Conservation (phyloP, 192 early-diverging fungal genomes). For the Backusella circina region DNA sequence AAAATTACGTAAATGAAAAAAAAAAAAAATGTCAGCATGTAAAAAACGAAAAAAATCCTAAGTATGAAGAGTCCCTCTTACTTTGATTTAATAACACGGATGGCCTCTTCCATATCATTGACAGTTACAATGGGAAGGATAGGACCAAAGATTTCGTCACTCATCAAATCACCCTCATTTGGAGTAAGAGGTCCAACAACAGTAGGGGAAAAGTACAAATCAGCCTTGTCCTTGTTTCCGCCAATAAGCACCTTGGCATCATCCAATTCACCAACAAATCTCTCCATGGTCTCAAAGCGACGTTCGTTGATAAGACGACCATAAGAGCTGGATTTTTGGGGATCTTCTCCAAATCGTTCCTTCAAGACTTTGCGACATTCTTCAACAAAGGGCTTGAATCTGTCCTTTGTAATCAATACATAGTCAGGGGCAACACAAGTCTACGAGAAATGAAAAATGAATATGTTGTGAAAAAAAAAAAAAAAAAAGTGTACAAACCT, state of each 20-base stretch:
- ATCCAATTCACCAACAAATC: slow-evolving; percentile 40
- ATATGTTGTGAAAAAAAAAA: background rate
- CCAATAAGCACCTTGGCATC: slow-evolving; percentile 40
- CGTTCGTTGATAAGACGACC: slow-evolving; percentile 69
- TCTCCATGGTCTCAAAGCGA: slow-evolving; percentile 66
- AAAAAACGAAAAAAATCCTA: slow-evolving; percentile 19
- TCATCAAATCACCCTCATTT: slow-evolving; percentile 38
- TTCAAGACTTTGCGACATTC: slow-evolving; percentile 44
- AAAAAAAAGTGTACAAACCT: slow-evolving; percentile 37
- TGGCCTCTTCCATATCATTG: slow-evolving; percentile 30
- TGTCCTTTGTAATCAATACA: slow-evolving; percentile 60
- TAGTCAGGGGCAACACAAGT: slow-evolving; percentile 90
- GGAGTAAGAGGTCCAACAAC: slow-evolving; percentile 46
- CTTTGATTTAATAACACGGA: slow-evolving; percentile 32
- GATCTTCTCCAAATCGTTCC: slow-evolving; percentile 48
- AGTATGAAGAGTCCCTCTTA: slow-evolving; percentile 5
- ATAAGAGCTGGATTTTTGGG: slow-evolving; percentile 49
- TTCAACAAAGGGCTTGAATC: slow-evolving; percentile 54
- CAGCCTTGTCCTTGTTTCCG: slow-evolving; percentile 36
- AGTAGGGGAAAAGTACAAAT: slow-evolving; percentile 56
- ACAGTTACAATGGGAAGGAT: slow-evolving; percentile 50
- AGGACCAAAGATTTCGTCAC: slow-evolving; percentile 68
- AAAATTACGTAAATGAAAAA: background rate
- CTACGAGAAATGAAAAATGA: slow-evolving; percentile 33
- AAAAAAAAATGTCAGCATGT: background rate